Evolutionary conservation across 1,284 basidiomycete genomes (phyloP).

Genomic region (Cutaneotrichosporon cavernicola): DNA sequence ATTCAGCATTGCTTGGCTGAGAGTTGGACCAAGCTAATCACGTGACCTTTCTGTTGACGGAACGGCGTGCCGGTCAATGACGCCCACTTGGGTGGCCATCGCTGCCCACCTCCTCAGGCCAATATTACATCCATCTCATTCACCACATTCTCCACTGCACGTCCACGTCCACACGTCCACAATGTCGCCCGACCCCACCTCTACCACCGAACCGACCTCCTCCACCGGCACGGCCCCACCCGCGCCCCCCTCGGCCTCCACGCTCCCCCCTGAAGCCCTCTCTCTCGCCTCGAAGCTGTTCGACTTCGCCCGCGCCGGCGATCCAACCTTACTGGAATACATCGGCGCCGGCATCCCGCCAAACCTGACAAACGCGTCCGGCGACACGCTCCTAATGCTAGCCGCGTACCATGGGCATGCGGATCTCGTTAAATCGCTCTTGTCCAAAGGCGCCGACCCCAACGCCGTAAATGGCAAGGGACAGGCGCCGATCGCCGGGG

Average conservation of each 20-base stretch:
- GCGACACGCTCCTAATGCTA: slow-evolving; percentile 78
- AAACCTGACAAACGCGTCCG: slow-evolving; percentile 74
- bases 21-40: too few relatives aligned
- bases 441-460: slow-evolving; percentile 64
- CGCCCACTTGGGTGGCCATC: too few relatives aligned
- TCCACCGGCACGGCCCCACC: slow-evolving; percentile 6
- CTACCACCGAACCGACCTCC: neutral
- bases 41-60: too few relatives aligned
- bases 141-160: neutral
- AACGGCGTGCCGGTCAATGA: too few relatives aligned
- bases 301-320: slow-evolving; percentile 67
- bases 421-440: slow-evolving; percentile 59
- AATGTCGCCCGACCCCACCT: neutral
- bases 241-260: slow-evolving; percentile 2
- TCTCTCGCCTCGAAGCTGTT: slow-evolving; percentile 74
- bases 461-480: slow-evolving; percentile 71
- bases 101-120: neutral
- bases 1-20: too few relatives aligned
- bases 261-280: slow-evolving; percentile 56
- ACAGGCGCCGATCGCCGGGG: slow-evolving; percentile 78
- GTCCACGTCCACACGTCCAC: neutral
- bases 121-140: neutral
- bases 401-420: slow-evolving; percentile 74
- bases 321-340: slow-evolving; percentile 60
- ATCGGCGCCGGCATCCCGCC: slow-evolving; percentile 70